These are phyloP conservation scores for Karstenula rhodostoma DNA, from an alignment of 2,329 filamentous ascomycete species.

Conservation along the genomic window DNA sequence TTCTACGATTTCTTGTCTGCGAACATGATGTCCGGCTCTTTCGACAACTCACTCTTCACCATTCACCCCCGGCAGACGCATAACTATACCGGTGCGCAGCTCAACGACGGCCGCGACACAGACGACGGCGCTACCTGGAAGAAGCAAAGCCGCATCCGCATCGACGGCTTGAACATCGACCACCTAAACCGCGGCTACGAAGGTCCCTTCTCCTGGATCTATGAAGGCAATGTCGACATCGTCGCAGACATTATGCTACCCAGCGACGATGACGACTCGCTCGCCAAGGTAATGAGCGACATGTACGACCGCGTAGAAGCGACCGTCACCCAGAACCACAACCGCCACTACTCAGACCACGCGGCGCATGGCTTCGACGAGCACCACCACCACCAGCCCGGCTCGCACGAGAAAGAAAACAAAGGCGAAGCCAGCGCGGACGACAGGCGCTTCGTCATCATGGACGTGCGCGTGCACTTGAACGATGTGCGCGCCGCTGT, in stretches of 20 bases:
- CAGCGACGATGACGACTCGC: constrained; percentile 83
- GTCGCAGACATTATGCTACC: constrained; percentile 96
- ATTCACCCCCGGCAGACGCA: constrained; percentile 95
- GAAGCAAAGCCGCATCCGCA: constrained; percentile 90
- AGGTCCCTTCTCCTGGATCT: constrained; percentile 97
- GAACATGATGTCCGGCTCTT: constrained; percentile 94
- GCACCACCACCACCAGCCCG: constrained; percentile 27
- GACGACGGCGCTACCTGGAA: constrained; percentile 82
- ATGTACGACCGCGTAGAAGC: constrained; percentile 97
- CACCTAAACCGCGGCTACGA: constrained; percentile 93
- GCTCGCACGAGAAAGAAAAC: constrained; percentile 20
- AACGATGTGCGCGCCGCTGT: constrained; percentile 95
- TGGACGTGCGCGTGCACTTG: constrained; percentile 93
- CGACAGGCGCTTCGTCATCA: constrained; percentile 82
- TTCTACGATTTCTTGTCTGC: constrained; percentile 98
- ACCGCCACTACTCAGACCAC: constrained; percentile 54
- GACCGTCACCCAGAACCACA: constrained; percentile 81
- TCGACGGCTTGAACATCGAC: constrained; percentile 93
- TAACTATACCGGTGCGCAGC: constrained; percentile 72
- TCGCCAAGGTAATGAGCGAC: constrained; percentile 94
- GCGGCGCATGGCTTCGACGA: constrained; percentile 41
- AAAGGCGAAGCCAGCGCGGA: constrained; percentile 50
- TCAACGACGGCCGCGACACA: constrained; percentile 63
- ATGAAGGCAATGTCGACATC: constrained; percentile 96
- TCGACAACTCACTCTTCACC: constrained; percentile 94